Evolutionary conservation across 2,329 filamentous ascomycete species (phyloP).

Genomic region (Aspergillus uvarum): DNA sequence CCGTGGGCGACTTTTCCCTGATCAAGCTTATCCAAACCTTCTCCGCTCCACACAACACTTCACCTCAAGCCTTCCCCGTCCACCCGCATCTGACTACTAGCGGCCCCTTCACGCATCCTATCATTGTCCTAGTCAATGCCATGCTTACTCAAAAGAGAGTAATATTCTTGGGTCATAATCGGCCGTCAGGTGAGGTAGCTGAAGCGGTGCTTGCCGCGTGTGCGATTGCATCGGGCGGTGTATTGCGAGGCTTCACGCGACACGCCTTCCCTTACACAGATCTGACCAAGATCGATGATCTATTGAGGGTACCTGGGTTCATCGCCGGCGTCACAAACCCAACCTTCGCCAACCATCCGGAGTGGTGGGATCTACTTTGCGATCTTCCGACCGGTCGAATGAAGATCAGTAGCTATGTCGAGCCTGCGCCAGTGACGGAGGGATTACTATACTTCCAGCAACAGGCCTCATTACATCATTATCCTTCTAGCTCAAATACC

Average conservation of each 20-base stretch:
- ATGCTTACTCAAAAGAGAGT: constrained; percentile 94
- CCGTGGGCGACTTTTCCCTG: constrained; percentile 94
- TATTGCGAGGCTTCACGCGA: constrained; percentile 90
- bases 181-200: constrained; percentile 91
- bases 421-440: constrained; percentile 76
- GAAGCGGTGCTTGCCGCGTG: constrained; percentile 98
- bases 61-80: constrained; percentile 77
- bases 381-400: constrained; percentile 89
- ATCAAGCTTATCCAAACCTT: constrained; percentile 98
- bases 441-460: constrained; percentile 86
- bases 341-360: constrained; percentile 87
- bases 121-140: constrained; percentile 91
- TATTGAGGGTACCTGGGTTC: constrained; percentile 93
- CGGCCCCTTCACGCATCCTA: constrained; percentile 84
- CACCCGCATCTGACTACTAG: constrained; percentile 94
- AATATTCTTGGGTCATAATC: constrained; percentile 92
- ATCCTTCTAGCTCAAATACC: constrained; percentile 29
- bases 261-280: constrained; percentile 98
- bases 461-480: constrained; percentile 46
- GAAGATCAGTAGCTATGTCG: constrained; percentile 89
- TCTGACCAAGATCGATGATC: constrained; percentile 93
- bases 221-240: constrained; percentile 84
- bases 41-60: constrained; percentile 75
- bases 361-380: constrained; percentile 98
- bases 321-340: constrained; percentile 98